Evolutionary conservation across 305 asterid genomes (phyloP).

Genomic region (Fraxinus velutina): DNA sequence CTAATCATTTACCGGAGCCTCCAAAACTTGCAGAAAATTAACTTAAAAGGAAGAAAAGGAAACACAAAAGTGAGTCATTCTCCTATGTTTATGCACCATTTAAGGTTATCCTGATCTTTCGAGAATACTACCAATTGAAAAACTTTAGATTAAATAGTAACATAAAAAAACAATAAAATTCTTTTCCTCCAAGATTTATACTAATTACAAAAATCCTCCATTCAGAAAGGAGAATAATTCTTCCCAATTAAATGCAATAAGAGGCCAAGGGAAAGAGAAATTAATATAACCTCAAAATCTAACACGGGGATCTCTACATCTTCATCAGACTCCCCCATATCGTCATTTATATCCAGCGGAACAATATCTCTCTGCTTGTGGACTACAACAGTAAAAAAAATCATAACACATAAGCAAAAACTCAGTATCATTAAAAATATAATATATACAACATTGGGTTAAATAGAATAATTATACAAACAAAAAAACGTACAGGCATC

Average conservation of each 20-base stretch:
- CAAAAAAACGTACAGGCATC: constrained; percentile 49
- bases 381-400: constrained; percentile 41
- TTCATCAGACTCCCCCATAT: constrained; percentile 65
- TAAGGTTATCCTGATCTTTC: not conserved
- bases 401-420: not conserved
- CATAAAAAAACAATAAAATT: not conserved
- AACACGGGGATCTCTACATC: constrained; percentile 72
- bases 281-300: constrained; percentile 57
- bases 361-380: constrained; percentile 81
- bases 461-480: not conserved
- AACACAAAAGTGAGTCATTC: not conserved
- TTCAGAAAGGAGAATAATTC: not conserved
- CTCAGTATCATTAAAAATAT: not conserved
- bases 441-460: not conserved
- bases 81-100: not conserved
- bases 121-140: not conserved
- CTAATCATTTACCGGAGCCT: not conserved
- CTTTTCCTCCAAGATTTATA: not conserved
- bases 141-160: not conserved
- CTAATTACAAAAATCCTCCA: not conserved
- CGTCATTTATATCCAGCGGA: constrained; percentile 61
- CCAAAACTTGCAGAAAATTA: not conserved
- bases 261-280: not conserved
- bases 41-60: not conserved
- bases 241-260: constrained; percentile 1